Evolutionary conservation across 495 filamentous ascomycete genomes (phyloP).

Genomic region (Trichoderma asperelloides): DNA sequence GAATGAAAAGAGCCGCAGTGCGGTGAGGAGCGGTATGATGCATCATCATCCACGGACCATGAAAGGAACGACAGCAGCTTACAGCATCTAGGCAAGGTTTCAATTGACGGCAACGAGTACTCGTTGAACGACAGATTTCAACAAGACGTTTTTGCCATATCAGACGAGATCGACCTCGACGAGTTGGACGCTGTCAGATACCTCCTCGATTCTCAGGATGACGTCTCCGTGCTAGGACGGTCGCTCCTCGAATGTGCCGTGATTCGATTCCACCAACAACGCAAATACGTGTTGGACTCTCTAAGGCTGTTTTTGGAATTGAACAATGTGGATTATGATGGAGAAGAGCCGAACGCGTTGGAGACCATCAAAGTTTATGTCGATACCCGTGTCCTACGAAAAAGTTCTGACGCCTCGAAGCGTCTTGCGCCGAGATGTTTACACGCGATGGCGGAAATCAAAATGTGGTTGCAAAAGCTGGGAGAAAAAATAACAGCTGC

Average conservation of each 20-base stretch:
- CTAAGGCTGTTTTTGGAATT: conserved; percentile 65
- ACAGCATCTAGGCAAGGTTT: conserved; percentile 56
- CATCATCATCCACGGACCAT: conserved; percentile 19
- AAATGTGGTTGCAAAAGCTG: conserved; percentile 60
- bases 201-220: conserved; percentile 57
- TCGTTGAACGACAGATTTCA: conserved; percentile 80
- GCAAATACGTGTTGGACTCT: conserved; percentile 71
- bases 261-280: conserved; percentile 74
- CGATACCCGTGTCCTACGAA: conserved; percentile 28
- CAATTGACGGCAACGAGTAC: conserved; percentile 61
- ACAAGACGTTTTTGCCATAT: conserved; percentile 64
- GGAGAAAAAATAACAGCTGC: conserved; percentile 62
- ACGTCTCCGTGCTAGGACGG: conserved; percentile 55
- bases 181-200: conserved; percentile 73
- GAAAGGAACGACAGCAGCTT: conserved; percentile 19
- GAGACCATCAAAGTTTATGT: conserved; percentile 28
- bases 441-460: conserved; percentile 61
- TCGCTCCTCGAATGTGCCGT: conserved; percentile 62
- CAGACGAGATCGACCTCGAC: conserved; percentile 82
- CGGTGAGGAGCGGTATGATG: conserved; percentile 36
- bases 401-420: conserved; percentile 8
- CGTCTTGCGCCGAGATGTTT: conserved; percentile 62
- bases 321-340: conserved; percentile 49
- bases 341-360: conserved; percentile 15
- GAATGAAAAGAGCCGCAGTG: conserved; percentile 52